A percentile compares a stretch with the other conserved stretches of the same genome.
Evolutionary conservation across 1,139 yeast genomes (phyloP).

Genomic region (Saccharomycopsis hybrid): DNA sequence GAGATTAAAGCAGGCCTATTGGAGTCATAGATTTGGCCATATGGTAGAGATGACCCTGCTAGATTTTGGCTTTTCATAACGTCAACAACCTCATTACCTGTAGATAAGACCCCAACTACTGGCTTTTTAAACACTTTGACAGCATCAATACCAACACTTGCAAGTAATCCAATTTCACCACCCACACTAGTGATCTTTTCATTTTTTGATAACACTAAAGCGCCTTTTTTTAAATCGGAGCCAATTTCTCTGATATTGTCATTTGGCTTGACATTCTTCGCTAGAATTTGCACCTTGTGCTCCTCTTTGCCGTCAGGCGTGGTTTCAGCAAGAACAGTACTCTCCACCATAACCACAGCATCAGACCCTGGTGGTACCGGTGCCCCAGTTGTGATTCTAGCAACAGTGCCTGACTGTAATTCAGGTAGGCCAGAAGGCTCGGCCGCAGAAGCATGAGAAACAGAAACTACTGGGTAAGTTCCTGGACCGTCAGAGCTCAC

Average conservation of each 20-base stretch:
- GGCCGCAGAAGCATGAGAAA: constrained; percentile 34
- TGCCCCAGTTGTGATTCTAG: constrained; percentile 47
- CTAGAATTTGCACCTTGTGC: constrained; percentile 31
- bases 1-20: constrained; percentile 40
- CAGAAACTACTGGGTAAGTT: constrained; percentile 32
- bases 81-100: constrained; percentile 44
- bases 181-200: constrained; percentile 34
- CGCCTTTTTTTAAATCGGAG: constrained; percentile 36
- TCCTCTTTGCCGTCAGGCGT: constrained; percentile 36
- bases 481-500: constrained; percentile 38
- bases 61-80: constrained; percentile 17
- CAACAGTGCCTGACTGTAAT: constrained; percentile 31
- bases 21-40: constrained; percentile 42
- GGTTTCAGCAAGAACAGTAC: constrained; percentile 32
- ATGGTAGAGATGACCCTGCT: constrained; percentile 23
- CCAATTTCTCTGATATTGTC: constrained; percentile 43
- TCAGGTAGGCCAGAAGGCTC: not conserved
- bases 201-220: constrained; percentile 32
- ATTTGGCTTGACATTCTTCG: constrained; percentile 30
- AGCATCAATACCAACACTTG: constrained; percentile 35
- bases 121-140: constrained; percentile 37
- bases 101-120: constrained; percentile 38
- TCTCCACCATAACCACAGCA: constrained; percentile 49
- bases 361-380: constrained; percentile 44
- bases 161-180: constrained; percentile 42